phyloP scores from a whole-genome alignment of 208 protist species.

The Borovskyia barvae region DNA sequence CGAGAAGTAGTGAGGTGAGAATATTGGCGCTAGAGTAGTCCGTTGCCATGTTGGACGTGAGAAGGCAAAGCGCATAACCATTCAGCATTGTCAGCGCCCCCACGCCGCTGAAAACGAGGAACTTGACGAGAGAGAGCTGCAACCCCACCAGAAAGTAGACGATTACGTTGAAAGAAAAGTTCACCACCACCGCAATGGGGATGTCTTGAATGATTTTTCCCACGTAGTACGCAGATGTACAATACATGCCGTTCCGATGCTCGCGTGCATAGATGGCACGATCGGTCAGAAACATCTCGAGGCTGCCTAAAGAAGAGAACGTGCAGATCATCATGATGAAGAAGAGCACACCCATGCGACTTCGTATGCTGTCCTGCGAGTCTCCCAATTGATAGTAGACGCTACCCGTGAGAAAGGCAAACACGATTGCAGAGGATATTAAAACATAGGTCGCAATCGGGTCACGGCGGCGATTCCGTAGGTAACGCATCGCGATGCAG shows the following conservation, averaged over 20 bases:
- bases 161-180: conserved; percentile 41
- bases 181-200: conserved; percentile 46
- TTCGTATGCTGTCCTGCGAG: conserved; percentile 44
- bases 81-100: conserved; percentile 57
- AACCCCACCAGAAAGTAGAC: conserved; percentile 65
- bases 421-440: conserved; percentile 48
- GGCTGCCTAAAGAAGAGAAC: conserved; percentile 49
- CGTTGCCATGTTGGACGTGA: conserved; percentile 59
- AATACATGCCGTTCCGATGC: conserved; percentile 72
- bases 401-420: conserved; percentile 62
- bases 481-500: conserved; percentile 47
- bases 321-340: conserved; percentile 74
- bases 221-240: conserved; percentile 56
- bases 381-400: conserved; percentile 70
- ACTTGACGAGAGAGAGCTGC: conserved; percentile 36
- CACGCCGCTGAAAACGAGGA: conserved; percentile 39
- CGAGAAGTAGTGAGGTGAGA: conserved; percentile 57
- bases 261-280: conserved; percentile 59
- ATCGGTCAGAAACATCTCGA: conserved; percentile 58
- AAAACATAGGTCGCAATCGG: conserved; percentile 45
- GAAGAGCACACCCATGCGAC: conserved; percentile 73
- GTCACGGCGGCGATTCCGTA: conserved; percentile 62
- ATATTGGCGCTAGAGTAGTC: conserved; percentile 58
- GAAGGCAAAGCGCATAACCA: conserved; percentile 59
- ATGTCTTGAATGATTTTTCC: conserved; percentile 68